A percentile compares a stretch with the other conserved stretches of the same genome.
Evolutionary conservation across 805 yeast species (phyloP).

Genomic region (Teunomyces aglyptinius): DNA sequence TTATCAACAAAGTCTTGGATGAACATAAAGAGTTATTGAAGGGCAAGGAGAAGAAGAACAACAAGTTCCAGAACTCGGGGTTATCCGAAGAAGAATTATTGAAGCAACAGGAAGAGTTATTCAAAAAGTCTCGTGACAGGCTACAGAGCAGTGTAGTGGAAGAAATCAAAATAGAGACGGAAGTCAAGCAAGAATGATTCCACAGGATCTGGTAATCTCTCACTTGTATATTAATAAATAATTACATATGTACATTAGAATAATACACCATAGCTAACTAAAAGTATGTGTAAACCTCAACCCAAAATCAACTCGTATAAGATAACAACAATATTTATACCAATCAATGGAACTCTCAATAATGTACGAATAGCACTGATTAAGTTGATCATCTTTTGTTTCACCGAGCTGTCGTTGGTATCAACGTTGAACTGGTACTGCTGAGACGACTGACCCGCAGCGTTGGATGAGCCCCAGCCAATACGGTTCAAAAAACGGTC

Average conservation of each 20-base stretch:
- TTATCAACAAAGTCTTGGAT: slow-evolving; percentile 71
- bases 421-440: slow-evolving; percentile 46
- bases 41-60: slow-evolving; percentile 85
- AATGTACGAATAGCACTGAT: slow-evolving; percentile 75
- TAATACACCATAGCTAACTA: not conserved
- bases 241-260: slow-evolving; percentile 6
- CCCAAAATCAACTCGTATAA: slow-evolving; percentile 70
- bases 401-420: slow-evolving; percentile 42
- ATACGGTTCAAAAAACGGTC: slow-evolving; percentile 72
- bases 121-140: slow-evolving; percentile 71
- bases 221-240: slow-evolving; percentile 3
- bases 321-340: slow-evolving; percentile 62
- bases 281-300: slow-evolving; percentile 19
- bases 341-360: slow-evolving; percentile 71
- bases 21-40: slow-evolving; percentile 89
- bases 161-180: slow-evolving; percentile 13
- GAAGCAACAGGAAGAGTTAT: slow-evolving; percentile 88
- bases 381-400: slow-evolving; percentile 58
- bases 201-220: slow-evolving; percentile 1
- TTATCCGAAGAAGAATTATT: slow-evolving; percentile 88
- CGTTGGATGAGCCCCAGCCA: slow-evolving; percentile 30
- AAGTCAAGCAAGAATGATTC: slow-evolving; percentile 2
- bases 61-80: slow-evolving; percentile 91
- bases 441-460: slow-evolving; percentile 13
- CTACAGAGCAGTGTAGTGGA: slow-evolving; percentile 38